phyloP scores from a whole-genome alignment of 345 rosid genomes.

The Nephelium lappaceum region DNA sequence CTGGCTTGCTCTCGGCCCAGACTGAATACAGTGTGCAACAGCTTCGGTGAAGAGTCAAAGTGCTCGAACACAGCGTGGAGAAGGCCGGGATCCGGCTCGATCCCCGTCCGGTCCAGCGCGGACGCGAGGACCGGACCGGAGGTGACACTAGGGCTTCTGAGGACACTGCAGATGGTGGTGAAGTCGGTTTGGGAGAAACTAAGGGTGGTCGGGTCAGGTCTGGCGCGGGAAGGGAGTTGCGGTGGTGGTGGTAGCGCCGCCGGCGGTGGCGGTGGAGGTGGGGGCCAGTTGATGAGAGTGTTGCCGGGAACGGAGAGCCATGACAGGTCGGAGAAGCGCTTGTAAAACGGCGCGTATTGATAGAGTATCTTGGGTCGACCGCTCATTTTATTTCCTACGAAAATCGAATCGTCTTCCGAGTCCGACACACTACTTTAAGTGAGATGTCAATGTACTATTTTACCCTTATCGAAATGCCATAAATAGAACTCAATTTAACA shows the following conservation, averaged over 20 bases:
- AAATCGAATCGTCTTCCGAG: background rate
- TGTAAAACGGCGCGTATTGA: conserved; percentile 13
- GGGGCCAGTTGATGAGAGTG: conserved; percentile 42
- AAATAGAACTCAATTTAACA: background rate
- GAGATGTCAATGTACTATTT: background rate
- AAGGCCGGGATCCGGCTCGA: conserved; percentile 54
- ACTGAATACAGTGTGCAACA: conserved; percentile 59
- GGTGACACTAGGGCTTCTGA: conserved; percentile 41
- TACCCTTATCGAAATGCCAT: background rate
- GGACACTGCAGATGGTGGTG: conserved; percentile 50
- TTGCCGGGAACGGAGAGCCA: conserved; percentile 33
- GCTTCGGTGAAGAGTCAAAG: conserved; percentile 66
- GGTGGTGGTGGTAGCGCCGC: conserved; percentile 15
- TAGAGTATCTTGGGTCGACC: conserved; percentile 8
- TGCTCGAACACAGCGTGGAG: conserved; percentile 53
- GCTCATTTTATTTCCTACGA: conserved; percentile 31
- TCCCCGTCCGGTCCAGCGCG: conserved; percentile 54
- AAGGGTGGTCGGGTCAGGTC: conserved; percentile 20
- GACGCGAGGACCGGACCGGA: conserved; percentile 51
- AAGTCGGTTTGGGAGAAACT: conserved; percentile 43
- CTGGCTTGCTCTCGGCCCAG: conserved; percentile 77
- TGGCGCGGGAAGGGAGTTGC: conserved; percentile 21
- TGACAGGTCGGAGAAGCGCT: conserved; percentile 35
- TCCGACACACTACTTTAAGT: too few species aligned
- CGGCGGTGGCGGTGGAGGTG: conserved; percentile 25